These are phyloP conservation scores for Fimicolochytrium jonesii DNA, from an alignment of 192 early-diverging fungal species.

Conservation along the genomic window DNA sequence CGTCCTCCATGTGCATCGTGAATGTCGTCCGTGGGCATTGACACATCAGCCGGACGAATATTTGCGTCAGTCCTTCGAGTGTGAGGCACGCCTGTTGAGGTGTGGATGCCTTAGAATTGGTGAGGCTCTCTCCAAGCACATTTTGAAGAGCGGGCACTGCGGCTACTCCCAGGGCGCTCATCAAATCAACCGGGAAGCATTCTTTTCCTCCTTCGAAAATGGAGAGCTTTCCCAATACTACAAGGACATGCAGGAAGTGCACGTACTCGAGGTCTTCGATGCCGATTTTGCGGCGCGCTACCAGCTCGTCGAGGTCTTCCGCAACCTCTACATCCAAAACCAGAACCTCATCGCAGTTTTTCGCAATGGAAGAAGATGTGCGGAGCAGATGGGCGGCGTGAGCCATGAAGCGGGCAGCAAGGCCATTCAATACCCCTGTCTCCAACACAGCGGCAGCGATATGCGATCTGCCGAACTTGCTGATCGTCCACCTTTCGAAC, in stretches of 20 bases:
- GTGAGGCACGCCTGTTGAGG: constrained; percentile 1
- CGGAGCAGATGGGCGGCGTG: constrained; percentile 13
- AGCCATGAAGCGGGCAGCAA: constrained; percentile 25
- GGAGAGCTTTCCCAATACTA: constrained; percentile 37
- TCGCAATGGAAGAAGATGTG: not conserved
- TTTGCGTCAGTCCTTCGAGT: constrained; percentile 22
- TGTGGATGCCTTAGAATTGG: not conserved
- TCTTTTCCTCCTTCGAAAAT: constrained; percentile 25
- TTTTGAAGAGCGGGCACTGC: constrained; percentile 2
- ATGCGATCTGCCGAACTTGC: constrained; percentile 36
- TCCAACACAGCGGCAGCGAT: constrained; percentile 25
- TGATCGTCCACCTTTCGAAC: constrained; percentile 55
- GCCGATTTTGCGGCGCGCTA: constrained; percentile 12
- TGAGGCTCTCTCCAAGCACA: not conserved
- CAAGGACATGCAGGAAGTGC: constrained; percentile 37
- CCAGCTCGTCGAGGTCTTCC: constrained; percentile 38
- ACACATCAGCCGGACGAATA: constrained; percentile 30
- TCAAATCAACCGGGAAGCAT: constrained; percentile 35
- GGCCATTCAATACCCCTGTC: constrained; percentile 20
- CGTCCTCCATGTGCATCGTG: not conserved
- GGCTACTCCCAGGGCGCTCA: not conserved
- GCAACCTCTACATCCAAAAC: constrained; percentile 44
- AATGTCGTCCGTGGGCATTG: constrained; percentile 13
- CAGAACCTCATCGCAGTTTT: constrained; percentile 35
- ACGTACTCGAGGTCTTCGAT: constrained; percentile 41